Evolutionary conservation across 2,329 filamentous ascomycete genomes (phyloP).

Genomic region (Pochonia chlamydosporia): DNA sequence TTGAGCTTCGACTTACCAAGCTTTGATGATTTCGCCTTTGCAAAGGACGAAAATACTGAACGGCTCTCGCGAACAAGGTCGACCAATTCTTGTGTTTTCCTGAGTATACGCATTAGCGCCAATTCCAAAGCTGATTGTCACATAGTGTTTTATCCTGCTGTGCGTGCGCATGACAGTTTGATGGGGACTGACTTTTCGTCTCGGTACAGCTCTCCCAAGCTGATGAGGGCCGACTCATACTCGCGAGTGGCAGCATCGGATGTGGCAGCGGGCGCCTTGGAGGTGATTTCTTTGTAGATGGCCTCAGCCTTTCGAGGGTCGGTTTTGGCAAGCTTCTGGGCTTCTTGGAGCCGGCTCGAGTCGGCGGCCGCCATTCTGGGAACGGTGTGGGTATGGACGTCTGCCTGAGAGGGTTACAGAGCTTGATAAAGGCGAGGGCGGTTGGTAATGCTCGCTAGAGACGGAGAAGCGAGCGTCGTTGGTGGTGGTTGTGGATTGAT

Average conservation of each 20-base stretch:
- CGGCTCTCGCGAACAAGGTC: constrained; percentile 86
- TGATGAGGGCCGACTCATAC: constrained; percentile 85
- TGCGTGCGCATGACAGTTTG: not conserved
- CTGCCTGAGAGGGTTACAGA: not conserved
- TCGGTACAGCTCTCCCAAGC: constrained; percentile 85
- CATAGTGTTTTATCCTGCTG: too few species aligned
- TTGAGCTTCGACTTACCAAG: constrained; percentile 60
- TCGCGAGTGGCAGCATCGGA: constrained; percentile 81
- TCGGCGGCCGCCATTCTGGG: constrained; percentile 51
- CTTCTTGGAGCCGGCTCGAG: constrained; percentile 72
- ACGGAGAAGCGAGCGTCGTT: not conserved
- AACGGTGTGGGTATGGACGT: not conserved
- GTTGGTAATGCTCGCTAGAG: not conserved
- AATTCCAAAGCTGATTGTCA: not conserved
- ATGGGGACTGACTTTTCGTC: constrained; percentile 65
- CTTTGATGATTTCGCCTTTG: constrained; percentile 98
- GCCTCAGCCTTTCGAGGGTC: constrained; percentile 79
- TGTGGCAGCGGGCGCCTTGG: constrained; percentile 74
- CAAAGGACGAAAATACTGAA: constrained; percentile 88
- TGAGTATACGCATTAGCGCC: constrained; percentile 25
- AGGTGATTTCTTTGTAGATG: constrained; percentile 85
- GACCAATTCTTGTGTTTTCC: constrained; percentile 78
- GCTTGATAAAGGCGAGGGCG: not conserved
- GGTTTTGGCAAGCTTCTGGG: constrained; percentile 74
- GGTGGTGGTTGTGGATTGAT: not conserved